Evolutionary conservation across 768 basidiomycete genomes (phyloP).

Genomic region (Albatrellus ellisii): DNA sequence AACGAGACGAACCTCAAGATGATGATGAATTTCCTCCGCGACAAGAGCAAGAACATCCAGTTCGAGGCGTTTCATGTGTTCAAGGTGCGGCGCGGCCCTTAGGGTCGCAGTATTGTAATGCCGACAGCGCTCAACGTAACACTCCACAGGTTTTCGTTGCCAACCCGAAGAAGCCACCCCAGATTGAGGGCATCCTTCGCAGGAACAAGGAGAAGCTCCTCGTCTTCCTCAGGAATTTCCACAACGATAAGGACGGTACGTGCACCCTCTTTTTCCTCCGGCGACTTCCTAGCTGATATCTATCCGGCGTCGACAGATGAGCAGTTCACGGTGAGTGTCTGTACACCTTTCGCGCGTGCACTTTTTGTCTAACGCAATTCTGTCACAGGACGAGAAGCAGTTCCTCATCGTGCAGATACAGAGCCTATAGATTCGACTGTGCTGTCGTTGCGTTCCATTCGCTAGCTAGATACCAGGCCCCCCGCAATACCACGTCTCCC

Average conservation of each 20-base stretch:
- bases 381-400: slow-evolving; percentile 75
- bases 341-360: not conserved
- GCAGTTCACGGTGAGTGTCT: slow-evolving; percentile 66
- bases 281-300: not conserved
- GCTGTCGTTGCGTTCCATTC: too few species aligned
- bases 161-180: slow-evolving; percentile 96
- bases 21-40: slow-evolving; percentile 98
- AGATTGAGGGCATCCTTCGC: slow-evolving; percentile 82
- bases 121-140: not conserved
- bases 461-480: too few species aligned
- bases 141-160: slow-evolving; percentile 87
- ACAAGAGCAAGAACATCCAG: slow-evolving; percentile 99
- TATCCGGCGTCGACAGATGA: slow-evolving; percentile 45
- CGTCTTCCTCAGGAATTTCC: slow-evolving; percentile 82
- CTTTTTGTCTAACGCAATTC: not conserved
- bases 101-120: not conserved
- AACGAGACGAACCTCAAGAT: slow-evolving; percentile 95
- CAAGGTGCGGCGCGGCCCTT: slow-evolving; percentile 48
- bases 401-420: slow-evolving; percentile 92
- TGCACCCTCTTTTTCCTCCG: slow-evolving; percentile 5
- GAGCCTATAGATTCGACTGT: slow-evolving; percentile 31
- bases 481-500: too few species aligned
- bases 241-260: slow-evolving; percentile 94
- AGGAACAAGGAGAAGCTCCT: slow-evolving; percentile 93
- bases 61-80: slow-evolving; percentile 99